Base-by-base conservation (phyloP, 306 rosid genomes). In the Nissolia schottii region DNA sequence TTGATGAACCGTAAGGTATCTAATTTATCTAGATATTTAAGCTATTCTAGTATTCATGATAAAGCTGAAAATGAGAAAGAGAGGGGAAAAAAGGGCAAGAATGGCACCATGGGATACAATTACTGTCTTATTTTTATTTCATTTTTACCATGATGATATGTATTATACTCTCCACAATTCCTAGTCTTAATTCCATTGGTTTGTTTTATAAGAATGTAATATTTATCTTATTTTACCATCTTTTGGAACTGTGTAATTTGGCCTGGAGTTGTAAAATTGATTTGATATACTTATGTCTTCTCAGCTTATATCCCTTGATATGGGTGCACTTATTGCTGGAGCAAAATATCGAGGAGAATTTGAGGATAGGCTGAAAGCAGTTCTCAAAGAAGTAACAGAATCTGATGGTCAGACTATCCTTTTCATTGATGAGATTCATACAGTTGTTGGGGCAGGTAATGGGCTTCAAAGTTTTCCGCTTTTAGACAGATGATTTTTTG, bases 331-430 rank as follows among this genome's bases (percentile, higher is more conserved):
- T 23, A 94, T 94, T 87, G 99, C 97, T 68, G 99, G 97, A 48
- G 99, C 99, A 65, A 94, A 94, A 73, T 94, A 89, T 77, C 91
- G 99, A 28, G 99, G 99, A 79, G 99, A 94, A 81, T 94, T 94
- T 82, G 99, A 94, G 84, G 99, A 94, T 72, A 89, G 99, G 78
- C 90, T 94, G 80, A 94, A 94, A 87, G 99, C 99, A 37, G 99
- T 94, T 38, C 96, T 94, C 58, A 94, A 64, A 91, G 99, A 94
- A 89, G 97, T 94, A 61, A 94, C 99, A 56, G 99, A 94, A 58
- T 94, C 99, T 20, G 99, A 94, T 67, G 99, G 99, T 55, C 99
- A 94, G 74, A 94, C 79, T 63, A 16, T 94, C 70, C 94, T 94
- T 71, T 94, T 94, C 85, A 94, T 94, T 24, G 99, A 94, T 67